Percentiles rank a stretch among this genome's conserved stretches.
Conservation (phyloP, 2,329 filamentous ascomycete genomes). For the Aureobasidium vineae region DNA sequence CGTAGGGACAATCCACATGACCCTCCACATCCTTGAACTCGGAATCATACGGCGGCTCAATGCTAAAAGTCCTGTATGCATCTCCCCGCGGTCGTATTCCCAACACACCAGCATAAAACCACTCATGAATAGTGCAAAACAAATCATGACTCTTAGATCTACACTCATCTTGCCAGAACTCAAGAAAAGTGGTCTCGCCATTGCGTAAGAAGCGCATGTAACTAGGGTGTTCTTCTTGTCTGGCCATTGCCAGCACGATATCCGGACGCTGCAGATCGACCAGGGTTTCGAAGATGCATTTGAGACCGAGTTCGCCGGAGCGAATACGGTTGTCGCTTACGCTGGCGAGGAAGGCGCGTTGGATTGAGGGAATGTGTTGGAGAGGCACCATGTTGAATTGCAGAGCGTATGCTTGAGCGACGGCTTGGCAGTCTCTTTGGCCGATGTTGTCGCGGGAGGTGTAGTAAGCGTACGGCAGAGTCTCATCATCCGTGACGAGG, state of each 20-base stretch:
- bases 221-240: slow-evolving; percentile 50
- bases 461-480: slow-evolving; percentile 43
- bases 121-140: slow-evolving; percentile 51
- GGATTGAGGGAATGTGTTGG: slow-evolving; percentile 34
- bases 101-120: slow-evolving; percentile 48
- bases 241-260: slow-evolving; percentile 46
- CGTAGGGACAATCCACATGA: slow-evolving; percentile 44
- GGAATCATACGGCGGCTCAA: slow-evolving; percentile 43
- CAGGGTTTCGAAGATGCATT: slow-evolving; percentile 46
- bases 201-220: slow-evolving; percentile 51
- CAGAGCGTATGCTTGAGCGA: slow-evolving; percentile 43
- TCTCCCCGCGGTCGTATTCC: slow-evolving; percentile 42
- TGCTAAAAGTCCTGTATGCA: slow-evolving; percentile 44
- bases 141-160: slow-evolving; percentile 50
- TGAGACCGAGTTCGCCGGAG: slow-evolving; percentile 46
- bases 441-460: slow-evolving; percentile 40
- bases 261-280: slow-evolving; percentile 44
- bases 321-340: slow-evolving; percentile 38
- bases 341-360: slow-evolving; percentile 36
- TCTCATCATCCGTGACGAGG: slow-evolving; percentile 36
- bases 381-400: slow-evolving; percentile 39
- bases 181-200: slow-evolving; percentile 47
- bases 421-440: slow-evolving; percentile 41
- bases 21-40: slow-evolving; percentile 46
- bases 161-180: slow-evolving; percentile 49